Evolutionary conservation across 352 stramenopile species (phyloP).

Genomic region (Phytophthora foliorum): DNA sequence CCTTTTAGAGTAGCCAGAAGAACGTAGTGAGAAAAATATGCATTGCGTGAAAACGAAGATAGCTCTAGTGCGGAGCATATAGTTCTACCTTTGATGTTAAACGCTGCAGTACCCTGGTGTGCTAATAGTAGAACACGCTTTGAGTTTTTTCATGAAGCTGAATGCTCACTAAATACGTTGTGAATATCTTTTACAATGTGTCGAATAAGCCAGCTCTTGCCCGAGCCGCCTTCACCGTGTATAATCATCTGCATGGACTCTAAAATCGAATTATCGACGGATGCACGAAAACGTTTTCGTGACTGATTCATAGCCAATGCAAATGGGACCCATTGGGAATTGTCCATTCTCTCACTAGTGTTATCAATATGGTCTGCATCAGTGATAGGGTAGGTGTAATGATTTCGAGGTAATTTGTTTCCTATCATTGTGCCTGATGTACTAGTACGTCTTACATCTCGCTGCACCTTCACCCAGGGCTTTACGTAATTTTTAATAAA

Average conservation of each 20-base stretch:
- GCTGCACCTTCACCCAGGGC: no score
- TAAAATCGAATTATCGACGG: neutral
- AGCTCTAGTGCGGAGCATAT: conserved; percentile 3
- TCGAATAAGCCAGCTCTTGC: neutral
- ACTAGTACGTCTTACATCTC: no score
- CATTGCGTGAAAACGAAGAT: neutral
- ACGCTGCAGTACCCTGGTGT: neutral
- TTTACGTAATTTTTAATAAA: no score
- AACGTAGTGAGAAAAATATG: neutral
- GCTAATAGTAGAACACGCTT: conserved; percentile 2
- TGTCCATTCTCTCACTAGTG: neutral
- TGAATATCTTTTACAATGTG: conserved; percentile 17
- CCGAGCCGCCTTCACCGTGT: no score
- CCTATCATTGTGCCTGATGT: no score
- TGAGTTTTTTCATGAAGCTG: neutral
- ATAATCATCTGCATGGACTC: neutral
- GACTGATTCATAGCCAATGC: no score
- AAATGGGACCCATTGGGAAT: conserved; percentile 8
- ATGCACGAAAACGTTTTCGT: neutral
- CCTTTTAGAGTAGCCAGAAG: no score
- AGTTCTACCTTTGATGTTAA: conserved; percentile 11
- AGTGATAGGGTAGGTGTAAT: no score
- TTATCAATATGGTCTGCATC: no score
- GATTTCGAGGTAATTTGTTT: no score
- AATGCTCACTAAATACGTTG: conserved; percentile 9